Conservation (phyloP, 768 basidiomycete species). For the Russula sp. region DNA sequence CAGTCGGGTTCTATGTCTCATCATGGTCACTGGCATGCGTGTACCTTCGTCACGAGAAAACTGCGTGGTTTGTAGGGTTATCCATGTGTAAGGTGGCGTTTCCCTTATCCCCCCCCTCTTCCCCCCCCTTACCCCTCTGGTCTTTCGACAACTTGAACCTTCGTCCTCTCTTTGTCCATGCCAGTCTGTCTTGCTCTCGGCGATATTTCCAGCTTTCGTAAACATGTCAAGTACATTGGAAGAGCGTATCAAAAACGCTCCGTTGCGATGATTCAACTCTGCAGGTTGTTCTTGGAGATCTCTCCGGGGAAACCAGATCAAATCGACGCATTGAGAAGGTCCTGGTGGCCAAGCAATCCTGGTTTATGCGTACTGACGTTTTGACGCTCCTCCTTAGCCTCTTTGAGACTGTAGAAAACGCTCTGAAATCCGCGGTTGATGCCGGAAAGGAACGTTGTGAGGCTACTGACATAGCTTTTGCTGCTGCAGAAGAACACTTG, state of each 20-base stretch:
- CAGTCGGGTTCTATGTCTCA: background rate
- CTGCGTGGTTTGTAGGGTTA: constrained; percentile 3
- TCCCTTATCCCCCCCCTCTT: constrained; percentile 10
- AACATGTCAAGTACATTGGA: constrained; percentile 19
- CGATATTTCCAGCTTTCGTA: constrained; percentile 17
- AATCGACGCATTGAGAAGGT: constrained; percentile 18
- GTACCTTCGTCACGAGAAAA: constrained; percentile 5
- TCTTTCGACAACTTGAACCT: too few relatives aligned
- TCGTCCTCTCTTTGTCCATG: background rate
- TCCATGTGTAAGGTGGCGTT: constrained; percentile 5
- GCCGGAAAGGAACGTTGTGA: constrained; percentile 16
- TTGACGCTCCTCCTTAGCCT: constrained; percentile 4
- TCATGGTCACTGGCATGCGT: background rate
- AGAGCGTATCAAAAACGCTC: constrained; percentile 20
- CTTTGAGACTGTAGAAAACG: constrained; percentile 16
- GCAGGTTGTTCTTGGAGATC: constrained; percentile 18
- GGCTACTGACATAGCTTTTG: constrained; percentile 14
- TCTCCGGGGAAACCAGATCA: constrained; percentile 19
- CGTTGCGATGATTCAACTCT: constrained; percentile 21
- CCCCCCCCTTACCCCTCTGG: background rate
- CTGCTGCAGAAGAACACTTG: constrained; percentile 14
- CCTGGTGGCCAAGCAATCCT: background rate
- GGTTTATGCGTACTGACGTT: background rate
- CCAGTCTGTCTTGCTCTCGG: constrained; percentile 13
- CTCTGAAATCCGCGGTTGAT: constrained; percentile 15